Evolutionary conservation across 2,329 filamentous ascomycete species (phyloP).

Genomic region (Epichloe coenophiala): DNA sequence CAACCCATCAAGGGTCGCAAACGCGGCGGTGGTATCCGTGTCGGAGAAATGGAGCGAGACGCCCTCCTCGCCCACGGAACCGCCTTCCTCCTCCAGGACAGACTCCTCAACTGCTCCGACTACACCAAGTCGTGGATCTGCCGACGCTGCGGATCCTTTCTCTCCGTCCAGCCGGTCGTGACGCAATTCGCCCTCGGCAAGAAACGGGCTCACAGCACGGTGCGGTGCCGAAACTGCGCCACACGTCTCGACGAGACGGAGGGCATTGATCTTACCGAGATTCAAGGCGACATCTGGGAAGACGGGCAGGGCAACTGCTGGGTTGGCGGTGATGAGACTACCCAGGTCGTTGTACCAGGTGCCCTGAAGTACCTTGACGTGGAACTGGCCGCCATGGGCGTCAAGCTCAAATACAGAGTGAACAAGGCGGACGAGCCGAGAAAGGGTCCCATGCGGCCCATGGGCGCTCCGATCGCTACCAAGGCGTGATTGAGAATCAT

Average conservation of each 20-base stretch:
- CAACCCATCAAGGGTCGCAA: slow-evolving; percentile 96
- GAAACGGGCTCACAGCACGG: slow-evolving; percentile 52
- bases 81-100: slow-evolving; percentile 87
- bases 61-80: slow-evolving; percentile 89
- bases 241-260: slow-evolving; percentile 43
- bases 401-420: slow-evolving; percentile 73
- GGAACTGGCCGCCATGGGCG: slow-evolving; percentile 90
- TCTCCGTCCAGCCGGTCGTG: slow-evolving; percentile 73
- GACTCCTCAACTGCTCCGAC: slow-evolving; percentile 93
- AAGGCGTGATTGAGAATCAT: not conserved
- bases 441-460: slow-evolving; percentile 34
- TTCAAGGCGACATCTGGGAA: slow-evolving; percentile 74
- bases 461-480: slow-evolving; percentile 11
- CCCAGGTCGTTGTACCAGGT: slow-evolving; percentile 81
- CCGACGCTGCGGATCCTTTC: slow-evolving; percentile 75
- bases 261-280: slow-evolving; percentile 39
- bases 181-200: slow-evolving; percentile 46
- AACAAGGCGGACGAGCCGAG: slow-evolving; percentile 51
- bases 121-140: slow-evolving; percentile 85
- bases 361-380: slow-evolving; percentile 90
- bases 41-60: slow-evolving; percentile 98
- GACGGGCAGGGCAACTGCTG: slow-evolving; percentile 76
- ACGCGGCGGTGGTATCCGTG: slow-evolving; percentile 94
- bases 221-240: slow-evolving; percentile 71
- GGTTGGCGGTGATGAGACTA: slow-evolving; percentile 81